Evolutionary conservation across 2,329 filamentous ascomycete genomes (phyloP).

Genomic region (Didymella arachidicola): DNA sequence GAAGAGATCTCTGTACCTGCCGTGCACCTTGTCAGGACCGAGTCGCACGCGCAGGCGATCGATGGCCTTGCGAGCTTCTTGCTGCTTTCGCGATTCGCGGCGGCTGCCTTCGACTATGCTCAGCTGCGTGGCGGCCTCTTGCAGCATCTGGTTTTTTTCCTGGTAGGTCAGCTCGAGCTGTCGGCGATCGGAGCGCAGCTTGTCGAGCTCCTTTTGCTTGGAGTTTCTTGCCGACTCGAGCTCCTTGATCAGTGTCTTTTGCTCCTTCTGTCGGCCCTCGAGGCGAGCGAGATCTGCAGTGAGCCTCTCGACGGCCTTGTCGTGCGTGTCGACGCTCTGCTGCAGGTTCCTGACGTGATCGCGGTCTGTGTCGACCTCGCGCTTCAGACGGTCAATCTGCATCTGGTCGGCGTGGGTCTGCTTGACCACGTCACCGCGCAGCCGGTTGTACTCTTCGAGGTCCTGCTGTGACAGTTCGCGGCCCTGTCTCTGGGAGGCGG

Average conservation of each 20-base stretch:
- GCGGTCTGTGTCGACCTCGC: constrained; percentile 89
- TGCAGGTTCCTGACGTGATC: constrained; percentile 89
- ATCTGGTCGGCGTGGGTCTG: constrained; percentile 81
- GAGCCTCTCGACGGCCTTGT: constrained; percentile 76
- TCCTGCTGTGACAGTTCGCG: constrained; percentile 85
- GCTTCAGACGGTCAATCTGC: constrained; percentile 83
- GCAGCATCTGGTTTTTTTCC: constrained; percentile 90
- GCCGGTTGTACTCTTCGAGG: constrained; percentile 84
- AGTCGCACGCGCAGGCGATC: constrained; percentile 88
- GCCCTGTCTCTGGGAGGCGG: constrained; percentile 84
- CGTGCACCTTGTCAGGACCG: constrained; percentile 77
- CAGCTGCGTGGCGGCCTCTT: constrained; percentile 80
- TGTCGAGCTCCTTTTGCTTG: constrained; percentile 92
- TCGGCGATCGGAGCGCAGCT: constrained; percentile 50
- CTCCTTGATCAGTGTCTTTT: constrained; percentile 70
- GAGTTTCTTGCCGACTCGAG: constrained; percentile 78
- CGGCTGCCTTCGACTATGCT: constrained; percentile 84
- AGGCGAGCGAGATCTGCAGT: constrained; percentile 75
- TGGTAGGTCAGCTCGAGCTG: constrained; percentile 78
- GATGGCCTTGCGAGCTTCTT: constrained; percentile 81
- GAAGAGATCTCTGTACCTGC: constrained; percentile 88
- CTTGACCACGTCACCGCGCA: constrained; percentile 84
- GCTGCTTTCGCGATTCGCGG: constrained; percentile 83
- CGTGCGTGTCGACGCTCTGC: constrained; percentile 81
- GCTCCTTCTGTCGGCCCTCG: constrained; percentile 70